Base-by-base conservation (phyloP, 2,329 filamentous ascomycete genomes). In the Colletotrichum falcatum region DNA sequence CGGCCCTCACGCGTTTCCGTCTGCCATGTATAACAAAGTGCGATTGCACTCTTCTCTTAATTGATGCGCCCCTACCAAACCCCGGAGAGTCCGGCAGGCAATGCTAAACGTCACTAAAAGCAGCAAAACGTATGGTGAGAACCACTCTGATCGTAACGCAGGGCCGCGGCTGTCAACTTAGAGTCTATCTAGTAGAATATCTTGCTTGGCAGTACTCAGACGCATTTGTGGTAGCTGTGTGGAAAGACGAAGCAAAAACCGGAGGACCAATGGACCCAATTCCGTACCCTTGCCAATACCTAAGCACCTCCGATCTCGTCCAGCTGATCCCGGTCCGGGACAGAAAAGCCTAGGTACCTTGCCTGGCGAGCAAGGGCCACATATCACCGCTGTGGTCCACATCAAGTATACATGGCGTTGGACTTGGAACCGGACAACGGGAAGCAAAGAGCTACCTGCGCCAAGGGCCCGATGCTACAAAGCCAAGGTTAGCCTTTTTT, bases 401-500 rank as follows among this genome's bases (percentile, higher is more conserved):
- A 16, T 39, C n/a, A n/a, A 37, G 35, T 7, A 12, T 37, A 37
- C 9, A 39, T 39, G 16, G 39, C 58, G 58, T 49, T 49, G 14
- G 35, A 61, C 59, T 46, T 20, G 59, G 59, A 14, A 51, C 14
- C 33, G 51, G 59, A 28, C 33, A n/a, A 14, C n/a, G 23, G 30
- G 20, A 51, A 61, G 33, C 44, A 48, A 23, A 20, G n/a, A n/a
- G n/a, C n/a, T n/a, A 59, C 11, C 44, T 37, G 39, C 23, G 59
- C 59, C 58, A 61, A 61, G 44, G 33, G n/a, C 59, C 39, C 18
- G 16, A 49, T 61, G 44, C 44, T 39, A 37, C 35, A 37, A 61
- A 51, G n/a, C 30, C n/a, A 61, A 64, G 64, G 49, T 33, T n/a
- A 26, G 49, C 49, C 65, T 67, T 56, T 67, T 55, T n/a, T 49